phyloP scores from a whole-genome alignment of 345 rosid genomes.

The Cochlearia excelsa region DNA sequence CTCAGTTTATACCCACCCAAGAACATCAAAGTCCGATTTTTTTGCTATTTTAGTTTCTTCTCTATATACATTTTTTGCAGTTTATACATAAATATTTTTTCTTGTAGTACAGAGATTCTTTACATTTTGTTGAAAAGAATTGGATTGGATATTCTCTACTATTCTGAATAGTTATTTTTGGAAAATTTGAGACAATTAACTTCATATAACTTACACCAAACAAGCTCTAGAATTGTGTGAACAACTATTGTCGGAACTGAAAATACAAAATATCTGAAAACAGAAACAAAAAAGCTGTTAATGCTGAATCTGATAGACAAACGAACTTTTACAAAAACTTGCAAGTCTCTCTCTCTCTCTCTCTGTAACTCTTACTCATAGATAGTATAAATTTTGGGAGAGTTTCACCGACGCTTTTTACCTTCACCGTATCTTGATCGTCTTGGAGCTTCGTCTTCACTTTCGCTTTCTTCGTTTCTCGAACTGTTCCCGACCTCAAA shows the following conservation, averaged over 20 bases:
- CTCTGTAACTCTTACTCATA: no score
- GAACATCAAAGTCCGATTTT: constrained; percentile 4
- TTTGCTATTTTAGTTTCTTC: no score
- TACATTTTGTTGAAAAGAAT: not conserved
- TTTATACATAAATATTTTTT: constrained; percentile 12
- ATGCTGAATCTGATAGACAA: not conserved
- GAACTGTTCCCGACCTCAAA: constrained; percentile 49
- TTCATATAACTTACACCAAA: not conserved
- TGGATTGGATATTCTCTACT: not conserved
- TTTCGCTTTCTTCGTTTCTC: constrained; percentile 59
- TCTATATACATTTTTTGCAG: not conserved
- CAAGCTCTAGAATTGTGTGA: not conserved
- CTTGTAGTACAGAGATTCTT: constrained; percentile 11
- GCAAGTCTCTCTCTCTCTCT: not conserved
- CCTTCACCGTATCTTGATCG: constrained; percentile 95
- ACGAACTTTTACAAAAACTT: not conserved
- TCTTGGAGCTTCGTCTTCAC: constrained; percentile 95
- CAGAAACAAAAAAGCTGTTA: not conserved
- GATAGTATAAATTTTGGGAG: not conserved
- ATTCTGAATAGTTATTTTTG: not conserved
- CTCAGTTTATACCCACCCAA: constrained; percentile 19
- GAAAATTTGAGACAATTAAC: constrained; percentile 15
- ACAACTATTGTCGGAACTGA: not conserved
- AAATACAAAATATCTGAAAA: not conserved
- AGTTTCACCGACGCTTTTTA: constrained; percentile 55